phyloP scores from a whole-genome alignment of 2,329 filamentous ascomycete genomes.

The Fusarium napiforme region DNA sequence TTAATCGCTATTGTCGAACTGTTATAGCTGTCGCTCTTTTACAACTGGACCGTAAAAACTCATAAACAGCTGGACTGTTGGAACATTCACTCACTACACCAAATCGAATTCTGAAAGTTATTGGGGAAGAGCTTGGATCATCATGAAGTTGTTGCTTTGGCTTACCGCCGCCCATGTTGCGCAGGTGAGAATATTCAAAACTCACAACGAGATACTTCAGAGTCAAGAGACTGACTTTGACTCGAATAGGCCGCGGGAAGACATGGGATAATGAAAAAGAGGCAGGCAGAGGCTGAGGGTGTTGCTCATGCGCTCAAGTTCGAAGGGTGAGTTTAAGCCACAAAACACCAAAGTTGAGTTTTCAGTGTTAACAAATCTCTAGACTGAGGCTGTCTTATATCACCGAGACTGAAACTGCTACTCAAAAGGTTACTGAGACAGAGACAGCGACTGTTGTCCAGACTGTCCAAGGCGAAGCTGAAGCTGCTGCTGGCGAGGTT shows the following conservation, averaged over 20 bases:
- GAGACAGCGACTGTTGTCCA: constrained; percentile 26
- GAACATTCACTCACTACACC: constrained; percentile 16
- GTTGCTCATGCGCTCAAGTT: constrained; percentile 27
- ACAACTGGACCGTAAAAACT: background rate
- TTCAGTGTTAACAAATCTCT: constrained; percentile 1
- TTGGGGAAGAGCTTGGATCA: background rate
- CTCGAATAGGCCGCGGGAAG: constrained; percentile 34
- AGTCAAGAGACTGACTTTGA: background rate
- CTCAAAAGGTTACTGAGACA: constrained; percentile 34
- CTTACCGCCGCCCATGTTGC: constrained; percentile 35
- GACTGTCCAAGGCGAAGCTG: constrained; percentile 9
- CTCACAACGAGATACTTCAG: background rate
- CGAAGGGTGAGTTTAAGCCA: constrained; percentile 37
- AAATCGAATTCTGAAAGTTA: constrained; percentile 10
- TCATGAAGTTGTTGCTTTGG: constrained; percentile 32
- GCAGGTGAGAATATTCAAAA: constrained; percentile 23
- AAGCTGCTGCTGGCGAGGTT: constrained; percentile 6
- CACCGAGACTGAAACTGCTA: constrained; percentile 41
- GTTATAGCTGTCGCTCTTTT: constrained; percentile 24
- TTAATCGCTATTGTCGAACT: background rate
- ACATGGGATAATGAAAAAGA: constrained; percentile 28
- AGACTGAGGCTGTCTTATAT: constrained; percentile 42
- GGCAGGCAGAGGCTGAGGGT: constrained; percentile 24
- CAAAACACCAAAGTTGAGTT: background rate
- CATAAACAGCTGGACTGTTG: constrained; percentile 46